Evolutionary conservation across 805 yeast species (phyloP), one percentile per base, ranked within the genome.

Genomic region (Suhomyces xylopsoci): DNA sequence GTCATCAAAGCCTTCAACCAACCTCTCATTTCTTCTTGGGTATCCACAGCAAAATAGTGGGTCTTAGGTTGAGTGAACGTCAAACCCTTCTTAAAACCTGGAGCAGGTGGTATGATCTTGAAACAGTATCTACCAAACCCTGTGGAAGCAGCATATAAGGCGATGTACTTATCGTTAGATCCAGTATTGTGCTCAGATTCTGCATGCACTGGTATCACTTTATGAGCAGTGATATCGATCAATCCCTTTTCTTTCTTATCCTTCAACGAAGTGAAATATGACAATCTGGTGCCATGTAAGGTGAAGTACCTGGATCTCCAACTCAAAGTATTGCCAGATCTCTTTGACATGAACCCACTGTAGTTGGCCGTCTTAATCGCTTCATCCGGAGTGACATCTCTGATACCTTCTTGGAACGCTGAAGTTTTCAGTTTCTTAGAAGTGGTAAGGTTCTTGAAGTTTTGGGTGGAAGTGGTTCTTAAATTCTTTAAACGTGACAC

Each of bases 1-100:
- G 92, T 90, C 83, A 92, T 89, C 55, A 94, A 76, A 0, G 97
- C 96, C 50, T 91, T 88, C 84, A 92, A 84, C 99, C 99, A 94
- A 2, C 80, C 81, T 65, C 97, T 80, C 97, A 93, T 88, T 57
- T 93, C 98, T 48, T 90, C 96, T 52, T 79, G 82, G 0, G 90
- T 80, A 48, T 94, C 97, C 44, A 93, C 97, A 0, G 98, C 97
- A 78, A 94, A 94, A 68, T 87, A 94, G 63, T 94, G 99, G 7
- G 91, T 88, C 59, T 91, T 90, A 26, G 97, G 99, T 58, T 92
- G 97, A 0, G 99, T 94, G 68, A 94, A 94, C 0, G 97, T 92
- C 52, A 94, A 81, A 0, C 98, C 98, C 71, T 92, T 93, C 58
- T 87, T 85, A 50, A 93, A 89, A 0, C 99, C 99, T 0, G 98